phyloP scores from a whole-genome alignment of 1,284 basidiomycete genomes.

The Sanguinoderma infundibulare region DNA sequence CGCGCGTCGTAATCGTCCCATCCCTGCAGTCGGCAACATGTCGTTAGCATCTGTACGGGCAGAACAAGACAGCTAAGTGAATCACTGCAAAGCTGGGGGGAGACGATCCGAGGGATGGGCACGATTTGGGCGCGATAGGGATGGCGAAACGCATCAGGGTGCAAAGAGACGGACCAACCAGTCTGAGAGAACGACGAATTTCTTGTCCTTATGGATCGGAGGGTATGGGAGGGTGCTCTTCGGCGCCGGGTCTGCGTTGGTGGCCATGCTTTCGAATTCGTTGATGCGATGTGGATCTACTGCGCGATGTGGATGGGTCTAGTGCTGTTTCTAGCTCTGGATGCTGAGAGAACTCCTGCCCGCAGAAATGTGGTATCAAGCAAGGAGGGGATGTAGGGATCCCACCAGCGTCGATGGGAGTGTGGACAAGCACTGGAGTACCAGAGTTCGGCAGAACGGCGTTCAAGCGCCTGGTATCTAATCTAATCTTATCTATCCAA shows the following conservation, averaged over 20 bases:
- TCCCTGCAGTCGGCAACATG: constrained; percentile 57
- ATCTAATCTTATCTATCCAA: background rate
- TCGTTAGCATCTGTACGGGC: background rate
- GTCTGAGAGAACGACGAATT: constrained; percentile 87
- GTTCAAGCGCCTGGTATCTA: background rate
- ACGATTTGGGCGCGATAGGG: constrained; percentile 2
- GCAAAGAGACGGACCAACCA: constrained; percentile 62
- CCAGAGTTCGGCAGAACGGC: no score
- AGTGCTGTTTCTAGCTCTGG: no score
- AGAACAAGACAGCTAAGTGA: background rate
- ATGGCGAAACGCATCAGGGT: background rate
- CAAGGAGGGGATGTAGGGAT: background rate
- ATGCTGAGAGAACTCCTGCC: no score
- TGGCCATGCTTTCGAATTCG: constrained; percentile 3
- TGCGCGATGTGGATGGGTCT: no score
- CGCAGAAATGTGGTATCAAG: background rate
- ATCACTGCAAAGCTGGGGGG: background rate
- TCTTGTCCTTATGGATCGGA: constrained; percentile 77
- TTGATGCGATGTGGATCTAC: background rate
- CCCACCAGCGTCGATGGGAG: background rate
- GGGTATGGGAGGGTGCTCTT: constrained; percentile 79
- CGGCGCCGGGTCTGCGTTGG: constrained; percentile 38
- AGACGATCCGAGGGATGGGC: background rate
- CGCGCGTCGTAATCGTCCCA: constrained; percentile 89
- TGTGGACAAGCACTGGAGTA: no score